A percentile compares a stretch with the other conserved stretches of the same genome.
phyloP scores from a whole-genome alignment of 306 rosid genomes.

The Astragalus membranaceus region DNA sequence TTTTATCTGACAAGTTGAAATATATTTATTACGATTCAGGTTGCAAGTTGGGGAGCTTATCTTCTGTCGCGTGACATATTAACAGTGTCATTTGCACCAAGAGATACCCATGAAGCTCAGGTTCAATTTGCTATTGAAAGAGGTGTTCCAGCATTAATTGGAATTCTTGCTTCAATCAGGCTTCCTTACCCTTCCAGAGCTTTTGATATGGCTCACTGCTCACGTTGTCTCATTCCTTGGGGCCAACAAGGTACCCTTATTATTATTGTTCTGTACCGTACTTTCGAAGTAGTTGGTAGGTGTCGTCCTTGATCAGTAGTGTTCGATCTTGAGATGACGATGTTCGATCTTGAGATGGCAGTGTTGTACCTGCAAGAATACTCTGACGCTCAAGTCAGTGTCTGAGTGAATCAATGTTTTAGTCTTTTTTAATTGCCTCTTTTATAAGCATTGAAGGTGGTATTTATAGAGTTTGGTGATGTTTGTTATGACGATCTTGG shows the following conservation, averaged over 20 bases:
- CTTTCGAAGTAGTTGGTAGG: too few species aligned
- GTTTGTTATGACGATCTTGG: too few species aligned
- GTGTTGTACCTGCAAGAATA: too few species aligned
- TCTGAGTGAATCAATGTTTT: too few species aligned
- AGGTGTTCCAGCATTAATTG: slow-evolving; percentile 93
- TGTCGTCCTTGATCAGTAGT: too few species aligned
- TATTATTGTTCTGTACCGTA: too few species aligned
- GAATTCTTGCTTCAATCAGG: slow-evolving; percentile 75
- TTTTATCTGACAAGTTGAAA: background rate
- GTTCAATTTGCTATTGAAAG: slow-evolving; percentile 96
- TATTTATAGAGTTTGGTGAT: too few species aligned
- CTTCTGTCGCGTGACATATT: slow-evolving; percentile 73
- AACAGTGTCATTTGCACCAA: slow-evolving; percentile 87
- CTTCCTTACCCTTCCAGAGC: slow-evolving; percentile 98
- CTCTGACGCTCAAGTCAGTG: too few species aligned
- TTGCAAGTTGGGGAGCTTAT: slow-evolving; percentile 96
- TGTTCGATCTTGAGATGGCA: too few species aligned
- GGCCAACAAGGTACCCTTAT: slow-evolving; percentile 71
- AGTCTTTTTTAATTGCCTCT: too few species aligned
- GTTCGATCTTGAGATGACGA: too few species aligned
- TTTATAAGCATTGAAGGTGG: too few species aligned
- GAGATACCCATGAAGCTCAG: slow-evolving; percentile 88
- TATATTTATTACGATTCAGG: slow-evolving; percentile 33
- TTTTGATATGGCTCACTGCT: slow-evolving; percentile 97
- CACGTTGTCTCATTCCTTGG: slow-evolving; percentile 99